Evolutionary conservation across 257 asterid species (phyloP), one percentile per base, ranked within the genome.

Genomic region (Scutellaria galericulata): DNA sequence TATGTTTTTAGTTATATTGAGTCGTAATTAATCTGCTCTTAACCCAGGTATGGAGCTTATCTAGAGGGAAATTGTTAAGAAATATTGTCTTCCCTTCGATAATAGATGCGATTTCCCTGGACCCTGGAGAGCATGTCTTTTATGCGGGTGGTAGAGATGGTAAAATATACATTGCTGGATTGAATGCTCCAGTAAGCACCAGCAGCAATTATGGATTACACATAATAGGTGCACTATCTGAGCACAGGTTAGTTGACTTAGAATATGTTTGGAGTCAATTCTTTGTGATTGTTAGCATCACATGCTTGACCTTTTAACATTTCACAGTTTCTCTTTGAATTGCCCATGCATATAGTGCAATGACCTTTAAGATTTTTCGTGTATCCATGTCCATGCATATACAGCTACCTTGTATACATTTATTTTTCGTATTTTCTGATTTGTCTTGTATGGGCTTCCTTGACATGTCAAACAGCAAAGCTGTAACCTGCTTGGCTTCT

Each of bases 81-180:
- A 80, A 79, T 77, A 79, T 91, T 44, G 89, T 84, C 66, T 91
- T 94, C 84, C 99, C 97, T 48, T 84, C 97, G 45, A 44, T 86
- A 76, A 86, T 94, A 47, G 93, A 87, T 78, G 89, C 96, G 45
- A 79, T 94, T 74, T 92, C 88, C n/a, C 73, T 94, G 77, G 97
- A 85, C 74, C 91, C 90, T 39, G 86, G 90, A 40, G 97, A 91
- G 83, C 86, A 86, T 54, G 88, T 86, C 74, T 91, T 94, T 82
- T 91, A 91, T 83, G 99, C 99, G 7, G 96, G 97, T 81, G 88
- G 95, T 62, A 86, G 95, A 82, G 97, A 93, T 84, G 98, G 98
- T 57, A 93, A 87, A 77, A 89, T 92, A 82, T 89, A 92, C 79
- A 85, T 88, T 58, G 96, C 83, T 44, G 89, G 88, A 72, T 78